Conservation (phyloP, 768 basidiomycete species). For the Saitozyma podzolica region DNA sequence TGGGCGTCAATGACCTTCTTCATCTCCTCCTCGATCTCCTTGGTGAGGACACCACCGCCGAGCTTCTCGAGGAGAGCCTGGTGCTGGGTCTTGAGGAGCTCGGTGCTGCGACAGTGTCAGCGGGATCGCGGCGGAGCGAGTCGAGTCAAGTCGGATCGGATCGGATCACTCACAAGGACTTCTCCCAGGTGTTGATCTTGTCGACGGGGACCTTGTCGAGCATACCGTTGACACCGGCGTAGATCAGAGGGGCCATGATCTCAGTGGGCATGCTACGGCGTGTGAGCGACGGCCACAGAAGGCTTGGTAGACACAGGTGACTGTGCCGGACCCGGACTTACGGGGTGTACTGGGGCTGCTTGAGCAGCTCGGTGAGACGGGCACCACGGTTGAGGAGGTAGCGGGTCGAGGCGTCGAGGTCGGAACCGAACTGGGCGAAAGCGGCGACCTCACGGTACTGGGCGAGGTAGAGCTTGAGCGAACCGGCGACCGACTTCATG, state of each 20-base stretch:
- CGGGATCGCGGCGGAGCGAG: neutral
- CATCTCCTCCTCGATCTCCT: conserved; percentile 83
- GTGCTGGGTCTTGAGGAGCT: conserved; percentile 76
- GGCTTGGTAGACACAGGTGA: neutral
- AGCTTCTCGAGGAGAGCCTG: conserved; percentile 78
- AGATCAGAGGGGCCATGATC: conserved; percentile 97
- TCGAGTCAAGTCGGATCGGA: neutral
- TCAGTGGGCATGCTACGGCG: conserved; percentile 71
- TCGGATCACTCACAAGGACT: conserved; percentile 60
- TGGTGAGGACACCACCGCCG: conserved; percentile 72
- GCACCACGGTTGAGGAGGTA: conserved; percentile 98
- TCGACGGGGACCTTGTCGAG: conserved; percentile 95
- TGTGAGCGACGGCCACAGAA: conserved; percentile 53
- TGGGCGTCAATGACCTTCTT: conserved; percentile 47
- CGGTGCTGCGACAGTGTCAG: conserved; percentile 58
- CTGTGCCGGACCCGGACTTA: conserved; percentile 3
- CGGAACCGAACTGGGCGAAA: conserved; percentile 93
- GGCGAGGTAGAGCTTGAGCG: conserved; percentile 98
- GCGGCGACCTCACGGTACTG: conserved; percentile 99
- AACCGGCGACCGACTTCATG: conserved; percentile 99
- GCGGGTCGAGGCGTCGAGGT: conserved; percentile 97
- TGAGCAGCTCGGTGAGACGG: conserved; percentile 87
- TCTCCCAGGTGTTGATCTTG: conserved; percentile 62
- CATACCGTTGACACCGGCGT: conserved; percentile 98
- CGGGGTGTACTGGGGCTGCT: conserved; percentile 87